Conservation (phyloP, 345 rosid genomes). For the Nasturtium officinale region DNA sequence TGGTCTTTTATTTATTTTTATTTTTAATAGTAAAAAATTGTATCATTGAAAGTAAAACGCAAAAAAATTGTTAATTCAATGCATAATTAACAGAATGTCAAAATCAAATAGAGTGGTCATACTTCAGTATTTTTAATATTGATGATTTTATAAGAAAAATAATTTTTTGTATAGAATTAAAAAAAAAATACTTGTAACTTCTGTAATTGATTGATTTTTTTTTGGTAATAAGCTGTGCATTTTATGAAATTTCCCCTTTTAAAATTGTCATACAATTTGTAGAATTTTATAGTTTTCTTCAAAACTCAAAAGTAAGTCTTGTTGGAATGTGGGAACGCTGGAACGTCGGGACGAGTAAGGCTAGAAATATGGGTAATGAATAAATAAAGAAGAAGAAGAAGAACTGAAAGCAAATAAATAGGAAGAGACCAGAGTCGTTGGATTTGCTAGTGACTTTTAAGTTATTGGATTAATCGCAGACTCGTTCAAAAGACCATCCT, state of each 20-base stretch:
- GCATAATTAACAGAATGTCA: background rate
- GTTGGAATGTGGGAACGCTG: constrained; percentile 25
- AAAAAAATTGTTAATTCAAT: background rate
- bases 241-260: background rate
- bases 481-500: constrained; percentile 39
- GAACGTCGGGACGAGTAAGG: constrained; percentile 17
- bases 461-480: constrained; percentile 10
- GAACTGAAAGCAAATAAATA: background rate
- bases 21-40: background rate
- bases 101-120: background rate
- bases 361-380: constrained; percentile 9
- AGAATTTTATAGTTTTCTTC: background rate
- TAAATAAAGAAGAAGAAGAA: constrained; percentile 1
- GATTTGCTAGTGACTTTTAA: constrained; percentile 20
- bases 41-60: background rate
- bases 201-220: background rate
- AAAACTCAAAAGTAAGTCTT: background rate
- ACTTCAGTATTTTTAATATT: background rate
- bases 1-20: background rate
- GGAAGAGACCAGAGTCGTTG: constrained; percentile 39
- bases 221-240: background rate
- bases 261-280: background rate
- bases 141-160: background rate
- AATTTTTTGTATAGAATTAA: background rate
- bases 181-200: background rate